Evolutionary conservation across 129 eudicot genomes (phyloP).

Genomic region (Chrysanthemum seticuspe): DNA sequence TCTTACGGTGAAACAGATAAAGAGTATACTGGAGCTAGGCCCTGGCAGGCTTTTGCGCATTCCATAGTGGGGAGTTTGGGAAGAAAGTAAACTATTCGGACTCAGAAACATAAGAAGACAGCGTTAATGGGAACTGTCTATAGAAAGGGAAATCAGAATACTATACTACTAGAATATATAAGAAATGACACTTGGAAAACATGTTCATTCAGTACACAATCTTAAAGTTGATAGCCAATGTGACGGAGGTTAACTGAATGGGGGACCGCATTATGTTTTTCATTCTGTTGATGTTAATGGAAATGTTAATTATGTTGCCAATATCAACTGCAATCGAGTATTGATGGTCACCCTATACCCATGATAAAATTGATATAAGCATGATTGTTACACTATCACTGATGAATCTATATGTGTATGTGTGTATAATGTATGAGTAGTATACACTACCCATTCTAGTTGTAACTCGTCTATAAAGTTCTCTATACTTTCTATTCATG

Average conservation of each 20-base stretch:
- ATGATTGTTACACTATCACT: background rate
- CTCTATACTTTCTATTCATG: background rate
- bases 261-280: too few species aligned
- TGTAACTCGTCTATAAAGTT: background rate
- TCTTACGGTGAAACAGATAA: background rate
- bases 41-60: background rate
- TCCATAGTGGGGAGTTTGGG: background rate
- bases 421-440: background rate
- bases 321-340: background rate
- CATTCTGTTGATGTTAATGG: background rate
- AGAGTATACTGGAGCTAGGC: background rate
- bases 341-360: background rate
- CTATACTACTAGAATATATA: background rate
- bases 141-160: background rate
- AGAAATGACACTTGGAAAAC: background rate
- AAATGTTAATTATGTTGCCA: background rate
- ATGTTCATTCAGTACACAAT: background rate
- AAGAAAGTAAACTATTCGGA: background rate
- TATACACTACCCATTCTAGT: background rate
- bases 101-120: background rate
- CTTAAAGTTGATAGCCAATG: background rate
- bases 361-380: constrained; percentile 1
- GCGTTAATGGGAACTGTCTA: background rate
- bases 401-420: background rate
- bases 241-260: background rate